Base-by-base conservation (phyloP, 345 rosid genomes). In the Salix caprea region DNA sequence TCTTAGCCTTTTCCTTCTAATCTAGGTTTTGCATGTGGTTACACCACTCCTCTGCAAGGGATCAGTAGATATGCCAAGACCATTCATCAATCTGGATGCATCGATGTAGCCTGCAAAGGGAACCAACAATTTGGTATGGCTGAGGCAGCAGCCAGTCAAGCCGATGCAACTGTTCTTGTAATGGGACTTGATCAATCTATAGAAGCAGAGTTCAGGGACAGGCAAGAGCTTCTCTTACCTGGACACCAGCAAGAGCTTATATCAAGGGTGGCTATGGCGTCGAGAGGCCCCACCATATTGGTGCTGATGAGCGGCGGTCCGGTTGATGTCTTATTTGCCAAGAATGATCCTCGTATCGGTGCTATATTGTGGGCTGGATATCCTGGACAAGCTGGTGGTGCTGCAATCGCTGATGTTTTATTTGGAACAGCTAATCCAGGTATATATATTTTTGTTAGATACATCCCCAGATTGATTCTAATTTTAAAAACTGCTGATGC, bases 331-430 rank as follows among this genome's bases (percentile, higher is more conserved):
- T 73, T 81, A 1, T 81, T 81, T 28, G 84, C 84, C 13, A 74
- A 74, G 69, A 81, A 81, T 58, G 78, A 81, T 50, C 84, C 84
- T 7, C 76, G 73, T 2, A 65, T 81, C 58, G 80, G 84, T 70
- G 84, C 84, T 37, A 77, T 81, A 12, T 12, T 81, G n/a, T 81
- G 84, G 84, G 84, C 24, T 56, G 84, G 84, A 4, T 81, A 81
- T 70, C 84, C 84, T 26, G 84, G 84, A 2, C 84, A 81, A 46
- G 81, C 78, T 8, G 84, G 84, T 7, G 84, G 84, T 64, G 65
- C 81, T 36, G 84, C 84, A 32, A 81, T 81, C 46, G 84, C 84
- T 69, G 84, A 81, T 70, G 65, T 81, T 44, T 14, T 81, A 42
- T 81, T 69, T 48, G 84, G 84, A 40, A 42, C 72, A 21, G 14